Conservation (phyloP, 2,329 filamentous ascomycete species). For the Phialophora verrucosa region DNA sequence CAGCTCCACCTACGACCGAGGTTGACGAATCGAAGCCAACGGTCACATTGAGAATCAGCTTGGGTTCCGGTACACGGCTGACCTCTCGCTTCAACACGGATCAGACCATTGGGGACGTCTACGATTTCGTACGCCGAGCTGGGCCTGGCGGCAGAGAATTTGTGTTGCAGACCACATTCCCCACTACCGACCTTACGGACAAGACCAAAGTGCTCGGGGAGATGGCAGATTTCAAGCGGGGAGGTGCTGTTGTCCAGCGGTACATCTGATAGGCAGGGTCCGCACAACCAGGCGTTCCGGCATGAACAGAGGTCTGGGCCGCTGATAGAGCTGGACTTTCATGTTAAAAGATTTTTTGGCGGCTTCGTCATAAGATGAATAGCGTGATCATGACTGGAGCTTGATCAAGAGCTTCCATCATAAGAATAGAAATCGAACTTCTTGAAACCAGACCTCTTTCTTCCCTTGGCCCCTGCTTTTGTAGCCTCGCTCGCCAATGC, state of each 20-base stretch:
- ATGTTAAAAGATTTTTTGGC: too few relatives aligned
- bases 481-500: slow-evolving; percentile 2
- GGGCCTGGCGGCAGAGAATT: slow-evolving; percentile 60
- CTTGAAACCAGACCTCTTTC: background rate
- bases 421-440: slow-evolving; percentile 13
- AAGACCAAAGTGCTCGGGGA: slow-evolving; percentile 55
- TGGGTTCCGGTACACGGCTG: slow-evolving; percentile 67
- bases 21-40: slow-evolving; percentile 64
- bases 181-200: slow-evolving; percentile 66
- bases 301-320: background rate
- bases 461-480: background rate
- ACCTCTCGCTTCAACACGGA: slow-evolving; percentile 68
- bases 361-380: background rate
- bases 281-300: background rate
- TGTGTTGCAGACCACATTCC: slow-evolving; percentile 70
- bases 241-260: slow-evolving; percentile 58
- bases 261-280: slow-evolving; percentile 39
- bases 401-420: background rate
- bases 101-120: slow-evolving; percentile 69
- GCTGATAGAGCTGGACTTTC: background rate
- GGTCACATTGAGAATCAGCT: slow-evolving; percentile 65
- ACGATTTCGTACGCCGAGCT: slow-evolving; percentile 63
- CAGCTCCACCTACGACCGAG: slow-evolving; percentile 49
- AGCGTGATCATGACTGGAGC: slow-evolving; percentile 4
- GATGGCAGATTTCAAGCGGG: slow-evolving; percentile 57